These are phyloP conservation scores for Chrysoporthe austroafricana DNA, from an alignment of 2,329 filamentous ascomycete species.

Conservation along the genomic window DNA sequence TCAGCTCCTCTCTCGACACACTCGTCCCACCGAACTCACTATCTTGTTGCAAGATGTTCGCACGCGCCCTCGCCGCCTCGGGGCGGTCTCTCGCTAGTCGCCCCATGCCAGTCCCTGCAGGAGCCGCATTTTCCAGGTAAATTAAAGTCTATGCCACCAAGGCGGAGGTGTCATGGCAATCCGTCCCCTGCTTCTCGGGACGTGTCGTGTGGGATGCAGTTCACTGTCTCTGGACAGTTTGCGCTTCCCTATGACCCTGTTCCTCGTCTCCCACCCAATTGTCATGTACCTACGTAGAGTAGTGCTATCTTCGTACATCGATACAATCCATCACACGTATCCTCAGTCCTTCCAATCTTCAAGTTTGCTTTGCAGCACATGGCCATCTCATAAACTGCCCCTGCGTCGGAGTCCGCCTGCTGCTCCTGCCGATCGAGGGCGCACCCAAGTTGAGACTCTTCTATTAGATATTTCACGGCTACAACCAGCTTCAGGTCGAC, in stretches of 20 bases:
- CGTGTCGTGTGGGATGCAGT: not conserved
- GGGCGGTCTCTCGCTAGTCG: slow-evolving; percentile 6
- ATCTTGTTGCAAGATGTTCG: slow-evolving; percentile 10
- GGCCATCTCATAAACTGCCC: not conserved
- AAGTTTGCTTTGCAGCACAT: not conserved
- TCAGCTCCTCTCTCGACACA: not conserved
- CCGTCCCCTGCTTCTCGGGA: not conserved
- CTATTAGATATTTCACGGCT: slow-evolving; percentile 17
- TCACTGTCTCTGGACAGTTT: not conserved
- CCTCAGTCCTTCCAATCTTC: not conserved
- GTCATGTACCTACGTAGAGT: slow-evolving; percentile 10
- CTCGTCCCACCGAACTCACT: not conserved
- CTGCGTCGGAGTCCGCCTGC: not conserved
- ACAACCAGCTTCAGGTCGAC: slow-evolving; percentile 4
- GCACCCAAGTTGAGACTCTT: slow-evolving; percentile 1
- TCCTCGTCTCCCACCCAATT: not conserved
- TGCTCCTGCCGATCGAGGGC: not conserved
- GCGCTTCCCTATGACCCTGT: not conserved
- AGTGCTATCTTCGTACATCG: slow-evolving; percentile 12
- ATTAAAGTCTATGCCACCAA: not conserved
- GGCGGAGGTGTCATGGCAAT: not conserved
- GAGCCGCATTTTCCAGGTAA: slow-evolving; percentile 18
- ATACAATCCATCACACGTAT: slow-evolving; percentile 7
- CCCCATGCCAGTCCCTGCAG: slow-evolving; percentile 6
- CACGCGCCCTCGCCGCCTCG: slow-evolving; percentile 8